A percentile compares a stretch with the other conserved stretches of the same genome.
These are phyloP conservation scores for Phytophthora quininea DNA, from an alignment of 352 stramenopile genomes.

Conservation along the genomic window DNA sequence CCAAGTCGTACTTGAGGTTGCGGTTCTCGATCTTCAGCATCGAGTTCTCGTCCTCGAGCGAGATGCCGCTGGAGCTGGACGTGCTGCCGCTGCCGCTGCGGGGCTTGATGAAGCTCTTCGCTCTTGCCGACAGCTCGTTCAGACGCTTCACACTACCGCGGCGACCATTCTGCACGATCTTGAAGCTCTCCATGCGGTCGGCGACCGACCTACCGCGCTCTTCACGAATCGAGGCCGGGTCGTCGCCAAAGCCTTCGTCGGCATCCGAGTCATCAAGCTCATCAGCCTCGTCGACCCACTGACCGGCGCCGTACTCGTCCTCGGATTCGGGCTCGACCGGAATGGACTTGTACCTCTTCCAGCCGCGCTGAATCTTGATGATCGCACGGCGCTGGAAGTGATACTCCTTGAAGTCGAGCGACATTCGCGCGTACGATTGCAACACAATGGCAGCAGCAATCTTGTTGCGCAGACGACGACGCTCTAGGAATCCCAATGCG, in stretches of 20 bases:
- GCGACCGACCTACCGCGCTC: conserved; percentile 54
- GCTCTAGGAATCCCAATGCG: conserved; percentile 81
- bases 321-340: conserved; percentile 44
- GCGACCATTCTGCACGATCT: conserved; percentile 42
- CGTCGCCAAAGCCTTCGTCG: conserved; percentile 59
- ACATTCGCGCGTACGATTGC: conserved; percentile 84
- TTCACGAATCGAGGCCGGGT: conserved; percentile 36
- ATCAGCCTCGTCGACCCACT: conserved; percentile 57
- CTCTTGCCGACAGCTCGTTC: conserved; percentile 71
- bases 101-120: conserved; percentile 75
- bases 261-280: conserved; percentile 54
- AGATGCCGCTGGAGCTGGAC: conserved; percentile 71
- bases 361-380: conserved; percentile 75
- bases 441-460: conserved; percentile 74
- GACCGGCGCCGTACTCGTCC: conserved; percentile 46
- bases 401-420: conserved; percentile 76
- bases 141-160: conserved; percentile 71
- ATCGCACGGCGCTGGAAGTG: conserved; percentile 70
- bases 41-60: conserved; percentile 84
- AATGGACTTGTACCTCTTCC: conserved; percentile 55
- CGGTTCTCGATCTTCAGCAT: conserved; percentile 90
- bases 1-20: conserved; percentile 87
- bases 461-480: conserved; percentile 67
- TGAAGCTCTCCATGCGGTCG: conserved; percentile 73
- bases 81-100: conserved; percentile 67